phyloP scores from a whole-genome alignment of 805 yeast species.

The Blastobotrys parvus region DNA sequence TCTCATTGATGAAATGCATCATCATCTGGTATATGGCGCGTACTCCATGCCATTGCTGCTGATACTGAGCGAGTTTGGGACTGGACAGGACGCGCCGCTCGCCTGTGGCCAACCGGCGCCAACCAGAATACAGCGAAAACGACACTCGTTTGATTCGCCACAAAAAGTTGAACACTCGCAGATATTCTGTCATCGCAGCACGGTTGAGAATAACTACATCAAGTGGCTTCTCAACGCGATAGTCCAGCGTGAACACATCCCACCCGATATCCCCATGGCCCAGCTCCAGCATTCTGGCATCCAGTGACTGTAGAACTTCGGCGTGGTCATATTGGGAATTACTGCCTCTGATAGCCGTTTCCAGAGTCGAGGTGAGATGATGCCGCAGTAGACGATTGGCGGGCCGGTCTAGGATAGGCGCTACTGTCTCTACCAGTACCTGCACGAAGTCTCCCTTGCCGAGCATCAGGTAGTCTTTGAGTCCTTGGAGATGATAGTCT shows the following conservation, averaged over 20 bases:
- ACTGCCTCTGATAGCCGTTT: constrained; percentile 46
- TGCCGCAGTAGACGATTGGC: constrained; percentile 57
- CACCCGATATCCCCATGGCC: constrained; percentile 74
- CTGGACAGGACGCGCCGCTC: constrained; percentile 17
- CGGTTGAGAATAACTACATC: constrained; percentile 47
- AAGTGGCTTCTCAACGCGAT: constrained; percentile 42
- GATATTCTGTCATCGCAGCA: constrained; percentile 42
- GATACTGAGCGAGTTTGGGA: constrained; percentile 8
- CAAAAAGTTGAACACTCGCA: constrained; percentile 74
- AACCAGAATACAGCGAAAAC: constrained; percentile 40
- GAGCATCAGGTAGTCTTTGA: constrained; percentile 61
- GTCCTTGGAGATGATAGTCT: constrained; percentile 46
- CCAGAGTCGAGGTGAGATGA: constrained; percentile 54
- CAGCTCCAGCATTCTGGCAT: constrained; percentile 72
- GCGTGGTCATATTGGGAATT: constrained; percentile 28
- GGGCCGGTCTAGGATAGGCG: constrained; percentile 46
- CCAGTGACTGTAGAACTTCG: constrained; percentile 47
- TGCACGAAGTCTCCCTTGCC: constrained; percentile 80
- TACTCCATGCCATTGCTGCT: constrained; percentile 20
- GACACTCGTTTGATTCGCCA: constrained; percentile 69
- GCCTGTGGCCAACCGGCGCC: constrained; percentile 33
- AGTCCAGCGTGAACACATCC: constrained; percentile 89
- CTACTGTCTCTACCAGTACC: constrained; percentile 48
- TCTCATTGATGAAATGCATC: constrained; percentile 27
- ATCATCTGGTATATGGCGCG: constrained; percentile 23